phyloP scores from a whole-genome alignment of 179 eudicot genomes.

The Camellia oleifera region DNA sequence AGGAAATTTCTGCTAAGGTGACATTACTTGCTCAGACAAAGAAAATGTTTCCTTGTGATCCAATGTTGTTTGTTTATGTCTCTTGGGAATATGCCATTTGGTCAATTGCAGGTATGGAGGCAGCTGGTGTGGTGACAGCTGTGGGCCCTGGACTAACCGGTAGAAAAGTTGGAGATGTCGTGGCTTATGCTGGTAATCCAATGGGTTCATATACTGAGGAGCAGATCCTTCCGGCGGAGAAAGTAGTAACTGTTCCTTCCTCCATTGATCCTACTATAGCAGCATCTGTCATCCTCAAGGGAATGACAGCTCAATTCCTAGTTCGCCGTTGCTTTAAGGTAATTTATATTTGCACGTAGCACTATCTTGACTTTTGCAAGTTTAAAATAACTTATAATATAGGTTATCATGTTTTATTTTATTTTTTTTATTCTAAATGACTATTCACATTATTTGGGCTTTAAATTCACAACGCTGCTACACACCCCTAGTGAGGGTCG shows the following conservation, averaged over 20 bases:
- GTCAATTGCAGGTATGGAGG: conserved; percentile 66
- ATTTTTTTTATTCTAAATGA: background rate
- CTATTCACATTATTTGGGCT: background rate
- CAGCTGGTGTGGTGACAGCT: conserved; percentile 82
- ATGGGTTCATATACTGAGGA: conserved; percentile 92
- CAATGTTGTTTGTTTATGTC: background rate
- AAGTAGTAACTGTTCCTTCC: conserved; percentile 72
- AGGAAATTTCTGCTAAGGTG: too few species aligned
- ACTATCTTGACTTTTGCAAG: background rate
- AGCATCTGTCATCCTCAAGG: conserved; percentile 76
- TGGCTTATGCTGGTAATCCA: conserved; percentile 69
- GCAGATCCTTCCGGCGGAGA: conserved; percentile 83
- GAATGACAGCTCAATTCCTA: conserved; percentile 73
- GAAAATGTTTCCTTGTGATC: background rate
- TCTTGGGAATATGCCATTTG: background rate
- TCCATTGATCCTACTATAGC: conserved; percentile 70
- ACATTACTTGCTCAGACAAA: too few species aligned
- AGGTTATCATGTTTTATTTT: background rate
- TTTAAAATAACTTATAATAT: background rate
- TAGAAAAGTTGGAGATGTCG: conserved; percentile 70
- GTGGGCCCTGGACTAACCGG: conserved; percentile 85
- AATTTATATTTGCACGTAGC: background rate
- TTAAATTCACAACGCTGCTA: too few species aligned
- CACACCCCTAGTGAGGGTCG: too few species aligned
- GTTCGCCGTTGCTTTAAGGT: conserved; percentile 76